Percentiles rank a stretch among this genome's conserved stretches.
Evolutionary conservation across 768 basidiomycete genomes (phyloP).

Genomic region (Leccinellum albellum): DNA sequence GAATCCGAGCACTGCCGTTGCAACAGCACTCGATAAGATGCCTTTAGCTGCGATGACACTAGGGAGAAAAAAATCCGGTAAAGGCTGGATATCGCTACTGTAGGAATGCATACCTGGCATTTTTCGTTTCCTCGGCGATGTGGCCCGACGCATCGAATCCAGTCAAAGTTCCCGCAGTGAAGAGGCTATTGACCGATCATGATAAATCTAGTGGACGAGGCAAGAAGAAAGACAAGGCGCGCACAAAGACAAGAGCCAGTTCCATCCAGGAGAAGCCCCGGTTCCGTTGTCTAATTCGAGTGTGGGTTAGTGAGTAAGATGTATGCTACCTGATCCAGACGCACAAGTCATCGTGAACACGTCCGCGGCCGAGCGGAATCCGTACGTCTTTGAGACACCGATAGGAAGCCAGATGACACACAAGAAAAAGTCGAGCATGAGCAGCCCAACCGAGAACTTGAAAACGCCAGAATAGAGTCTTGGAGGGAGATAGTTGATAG

Average conservation of each 20-base stretch:
- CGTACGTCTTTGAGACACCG: constrained; percentile 84
- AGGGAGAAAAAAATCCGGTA: not conserved
- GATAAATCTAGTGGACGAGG: not conserved
- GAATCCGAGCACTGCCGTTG: constrained; percentile 79
- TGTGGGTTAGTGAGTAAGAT: not conserved
- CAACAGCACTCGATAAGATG: constrained; percentile 71
- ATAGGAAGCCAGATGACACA: constrained; percentile 92
- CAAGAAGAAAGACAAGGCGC: constrained; percentile 15
- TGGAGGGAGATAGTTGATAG: constrained; percentile 84
- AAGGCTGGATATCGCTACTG: not conserved
- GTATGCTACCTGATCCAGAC: constrained; percentile 35
- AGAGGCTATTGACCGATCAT: constrained; percentile 63
- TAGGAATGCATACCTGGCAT: constrained; percentile 49
- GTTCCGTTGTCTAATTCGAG: constrained; percentile 73
- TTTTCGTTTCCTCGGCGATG: constrained; percentile 85
- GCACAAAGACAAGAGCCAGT: constrained; percentile 86
- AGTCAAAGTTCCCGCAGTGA: constrained; percentile 82
- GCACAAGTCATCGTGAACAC: constrained; percentile 79
- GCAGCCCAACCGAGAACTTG: constrained; percentile 66
- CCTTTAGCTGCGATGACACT: constrained; percentile 81
- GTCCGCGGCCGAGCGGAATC: constrained; percentile 78
- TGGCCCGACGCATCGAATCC: constrained; percentile 91
- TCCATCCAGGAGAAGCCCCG: constrained; percentile 83
- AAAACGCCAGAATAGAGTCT: constrained; percentile 71
- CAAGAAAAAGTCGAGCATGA: constrained; percentile 84